Percentiles rank a stretch among this genome's conserved stretches.
Conservation (phyloP, 768 basidiomycete genomes). For the Naganishia vishniacii region DNA sequence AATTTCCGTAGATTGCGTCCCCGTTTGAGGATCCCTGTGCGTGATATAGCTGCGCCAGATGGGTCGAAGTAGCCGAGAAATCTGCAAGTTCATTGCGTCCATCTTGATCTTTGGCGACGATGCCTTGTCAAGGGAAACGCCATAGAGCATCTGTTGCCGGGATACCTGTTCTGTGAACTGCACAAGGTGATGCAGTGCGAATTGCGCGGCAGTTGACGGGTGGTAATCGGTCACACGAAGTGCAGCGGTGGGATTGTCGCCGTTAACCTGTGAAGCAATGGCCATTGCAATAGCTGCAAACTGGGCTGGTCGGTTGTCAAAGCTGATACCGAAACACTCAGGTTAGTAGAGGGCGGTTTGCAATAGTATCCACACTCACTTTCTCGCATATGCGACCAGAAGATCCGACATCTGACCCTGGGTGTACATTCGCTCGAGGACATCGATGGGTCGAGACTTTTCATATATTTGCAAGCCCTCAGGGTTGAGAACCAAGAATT, state of each 20-base stretch:
- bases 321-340: neutral
- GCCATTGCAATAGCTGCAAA: slow-evolving; percentile 86
- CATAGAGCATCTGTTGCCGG: slow-evolving; percentile 17
- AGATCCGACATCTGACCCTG: slow-evolving; percentile 58
- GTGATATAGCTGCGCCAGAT: slow-evolving; percentile 58
- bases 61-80: slow-evolving; percentile 75
- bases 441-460: slow-evolving; percentile 77
- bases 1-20: neutral
- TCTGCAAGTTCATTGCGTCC: slow-evolving; percentile 55
- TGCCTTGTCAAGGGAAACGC: slow-evolving; percentile 20
- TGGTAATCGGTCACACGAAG: slow-evolving; percentile 16
- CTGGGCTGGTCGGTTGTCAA: slow-evolving; percentile 68
- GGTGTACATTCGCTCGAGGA: slow-evolving; percentile 66
- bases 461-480: slow-evolving; percentile 72
- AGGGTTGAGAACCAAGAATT: slow-evolving; percentile 78
- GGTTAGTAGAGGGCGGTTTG: neutral
- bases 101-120: slow-evolving; percentile 19
- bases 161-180: slow-evolving; percentile 19
- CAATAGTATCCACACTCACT: neutral
- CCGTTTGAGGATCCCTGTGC: slow-evolving; percentile 10
- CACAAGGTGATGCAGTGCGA: slow-evolving; percentile 22
- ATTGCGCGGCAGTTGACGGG: slow-evolving; percentile 20
- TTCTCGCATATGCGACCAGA: slow-evolving; percentile 52
- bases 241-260: neutral
- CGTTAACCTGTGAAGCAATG: slow-evolving; percentile 53